Conservation (phyloP, 2,329 filamentous ascomycete species). For the Hortaea sp. region DNA sequence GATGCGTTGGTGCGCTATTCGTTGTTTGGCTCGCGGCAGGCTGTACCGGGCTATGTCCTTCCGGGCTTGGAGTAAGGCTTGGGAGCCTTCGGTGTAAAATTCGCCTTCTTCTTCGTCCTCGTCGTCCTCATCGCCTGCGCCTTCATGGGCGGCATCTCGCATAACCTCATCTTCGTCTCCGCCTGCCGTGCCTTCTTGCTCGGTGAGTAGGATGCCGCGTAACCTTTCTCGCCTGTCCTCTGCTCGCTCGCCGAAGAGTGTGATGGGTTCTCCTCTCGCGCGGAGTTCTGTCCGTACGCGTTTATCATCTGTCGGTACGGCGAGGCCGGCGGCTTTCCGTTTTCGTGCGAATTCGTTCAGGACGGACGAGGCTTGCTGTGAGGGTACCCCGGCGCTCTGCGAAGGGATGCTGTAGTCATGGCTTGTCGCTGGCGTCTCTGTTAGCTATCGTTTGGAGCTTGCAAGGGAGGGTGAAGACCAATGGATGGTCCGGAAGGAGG, state of each 20-base stretch:
- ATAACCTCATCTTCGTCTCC: conserved; percentile 41
- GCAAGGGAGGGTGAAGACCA: not conserved
- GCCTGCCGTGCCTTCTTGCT: conserved; percentile 48
- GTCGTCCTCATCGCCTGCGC: conserved; percentile 37
- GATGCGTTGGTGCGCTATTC: conserved; percentile 65
- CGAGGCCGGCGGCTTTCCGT: conserved; percentile 74
- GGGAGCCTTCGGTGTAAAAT: conserved; percentile 80
- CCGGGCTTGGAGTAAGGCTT: conserved; percentile 64
- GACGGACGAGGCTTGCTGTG: conserved; percentile 76
- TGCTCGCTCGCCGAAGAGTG: conserved; percentile 83
- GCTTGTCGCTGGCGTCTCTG: conserved; percentile 48
- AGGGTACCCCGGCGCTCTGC: conserved; percentile 54
- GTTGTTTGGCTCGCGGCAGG: conserved; percentile 67
- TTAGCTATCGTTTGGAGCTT: not conserved
- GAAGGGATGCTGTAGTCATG: conserved; percentile 75
- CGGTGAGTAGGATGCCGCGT: conserved; percentile 62
- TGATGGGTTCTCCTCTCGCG: conserved; percentile 85
- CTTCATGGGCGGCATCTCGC: conserved; percentile 41
- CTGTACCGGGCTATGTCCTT: conserved; percentile 74
- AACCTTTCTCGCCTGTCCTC: conserved; percentile 78
- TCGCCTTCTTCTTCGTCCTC: conserved; percentile 60
- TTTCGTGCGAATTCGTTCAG: conserved; percentile 86
- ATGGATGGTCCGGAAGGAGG: conserved; percentile 6
- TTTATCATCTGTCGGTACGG: conserved; percentile 87
- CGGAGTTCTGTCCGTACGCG: conserved; percentile 72